A percentile compares a stretch with the other conserved stretches of the same genome.
phyloP scores from a whole-genome alignment of 371 early-diverging fungal species.

The Blastocladiella emersonii region DNA sequence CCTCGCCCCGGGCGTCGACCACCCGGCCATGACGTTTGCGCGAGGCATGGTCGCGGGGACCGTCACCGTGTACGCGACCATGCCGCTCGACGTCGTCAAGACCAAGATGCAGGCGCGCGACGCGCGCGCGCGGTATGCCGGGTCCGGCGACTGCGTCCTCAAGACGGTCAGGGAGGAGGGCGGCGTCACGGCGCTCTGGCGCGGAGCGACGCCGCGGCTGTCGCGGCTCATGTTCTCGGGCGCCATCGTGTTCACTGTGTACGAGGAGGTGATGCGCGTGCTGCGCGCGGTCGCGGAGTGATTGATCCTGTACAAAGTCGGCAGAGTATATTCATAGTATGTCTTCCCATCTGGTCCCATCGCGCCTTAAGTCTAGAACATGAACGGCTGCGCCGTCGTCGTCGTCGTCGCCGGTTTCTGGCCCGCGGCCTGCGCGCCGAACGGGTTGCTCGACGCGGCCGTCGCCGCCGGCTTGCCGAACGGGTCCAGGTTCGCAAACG shows the following conservation, averaged over 20 bases:
- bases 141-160: constrained; percentile 55
- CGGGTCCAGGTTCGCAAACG: neutral
- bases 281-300: no score
- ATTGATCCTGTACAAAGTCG: no score
- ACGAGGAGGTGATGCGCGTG: constrained; percentile 53
- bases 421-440: no score
- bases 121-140: constrained; percentile 49
- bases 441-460: no score
- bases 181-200: constrained; percentile 60
- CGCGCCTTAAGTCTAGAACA: no score
- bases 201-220: constrained; percentile 81
- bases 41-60: constrained; percentile 73
- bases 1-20: neutral
- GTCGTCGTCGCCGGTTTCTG: no score
- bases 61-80: constrained; percentile 80
- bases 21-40: constrained; percentile 44
- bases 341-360: no score
- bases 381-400: no score
- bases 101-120: constrained; percentile 80
- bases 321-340: no score
- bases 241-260: constrained; percentile 83
- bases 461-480: no score
- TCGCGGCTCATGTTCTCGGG: constrained; percentile 82
- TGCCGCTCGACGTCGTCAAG: constrained; percentile 90
- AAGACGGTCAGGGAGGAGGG: constrained; percentile 61